These are phyloP conservation scores for Didymosphaeria variabile DNA, from an alignment of 2,329 filamentous ascomycete species.

Conservation along the genomic window DNA sequence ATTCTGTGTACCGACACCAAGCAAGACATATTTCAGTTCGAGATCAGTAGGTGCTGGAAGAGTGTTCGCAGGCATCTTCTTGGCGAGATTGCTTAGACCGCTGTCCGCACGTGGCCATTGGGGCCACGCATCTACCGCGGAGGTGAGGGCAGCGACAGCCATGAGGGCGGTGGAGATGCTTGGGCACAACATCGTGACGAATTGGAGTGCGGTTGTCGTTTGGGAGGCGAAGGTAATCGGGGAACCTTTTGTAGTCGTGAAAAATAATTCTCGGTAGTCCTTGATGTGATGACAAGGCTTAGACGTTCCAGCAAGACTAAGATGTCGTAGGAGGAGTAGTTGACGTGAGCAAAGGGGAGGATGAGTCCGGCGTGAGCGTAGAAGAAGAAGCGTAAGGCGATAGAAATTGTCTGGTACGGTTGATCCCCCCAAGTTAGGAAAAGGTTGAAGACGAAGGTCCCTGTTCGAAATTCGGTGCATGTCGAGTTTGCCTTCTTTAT, in stretches of 20 bases:
- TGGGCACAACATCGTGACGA: slow-evolving; percentile 40
- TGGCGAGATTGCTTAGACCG: slow-evolving; percentile 34
- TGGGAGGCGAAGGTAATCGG: neutral
- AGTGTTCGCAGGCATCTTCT: slow-evolving; percentile 38
- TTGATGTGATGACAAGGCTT: slow-evolving; percentile 1
- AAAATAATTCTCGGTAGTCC: neutral
- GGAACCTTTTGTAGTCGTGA: neutral
- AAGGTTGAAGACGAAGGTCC: slow-evolving; percentile 12
- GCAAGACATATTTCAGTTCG: slow-evolving; percentile 56
- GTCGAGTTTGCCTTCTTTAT: slow-evolving; percentile 28
- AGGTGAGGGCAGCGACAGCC: slow-evolving; percentile 29
- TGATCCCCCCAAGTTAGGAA: slow-evolving; percentile 2
- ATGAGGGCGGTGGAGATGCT: slow-evolving; percentile 34
- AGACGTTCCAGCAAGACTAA: neutral
- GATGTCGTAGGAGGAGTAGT: neutral
- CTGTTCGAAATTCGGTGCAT: slow-evolving; percentile 11
- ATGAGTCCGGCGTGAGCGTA: slow-evolving; percentile 6
- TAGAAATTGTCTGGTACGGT: slow-evolving; percentile 11
- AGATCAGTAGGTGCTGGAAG: slow-evolving; percentile 40
- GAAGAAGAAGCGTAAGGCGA: slow-evolving; percentile 14
- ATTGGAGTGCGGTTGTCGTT: neutral
- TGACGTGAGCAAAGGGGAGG: slow-evolving; percentile 10
- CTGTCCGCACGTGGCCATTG: slow-evolving; percentile 22
- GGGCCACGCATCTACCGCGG: slow-evolving; percentile 30
- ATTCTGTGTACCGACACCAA: slow-evolving; percentile 63